Evolutionary conservation across 73 alveolate species (phyloP).

Genomic region (Stentor roeselii): DNA sequence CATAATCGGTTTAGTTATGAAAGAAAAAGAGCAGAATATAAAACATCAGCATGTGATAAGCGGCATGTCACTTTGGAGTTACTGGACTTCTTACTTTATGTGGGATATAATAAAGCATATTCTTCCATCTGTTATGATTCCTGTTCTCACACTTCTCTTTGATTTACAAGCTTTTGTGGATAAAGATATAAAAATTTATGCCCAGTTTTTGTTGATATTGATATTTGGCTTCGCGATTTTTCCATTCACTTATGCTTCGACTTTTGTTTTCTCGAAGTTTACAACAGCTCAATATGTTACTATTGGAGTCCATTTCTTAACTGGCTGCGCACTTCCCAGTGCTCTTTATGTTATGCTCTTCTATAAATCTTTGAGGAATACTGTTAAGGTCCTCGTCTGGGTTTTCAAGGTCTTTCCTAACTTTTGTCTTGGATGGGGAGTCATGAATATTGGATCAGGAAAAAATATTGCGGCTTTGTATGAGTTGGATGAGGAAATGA

Average conservation of each 20-base stretch:
- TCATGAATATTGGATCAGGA: constrained; percentile 26
- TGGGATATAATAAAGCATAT: constrained; percentile 82
- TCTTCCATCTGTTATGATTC: constrained; percentile 68
- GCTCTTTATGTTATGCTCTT: constrained; percentile 9
- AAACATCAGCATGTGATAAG: constrained; percentile 85
- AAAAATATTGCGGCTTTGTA: background rate
- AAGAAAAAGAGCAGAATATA: constrained; percentile 27
- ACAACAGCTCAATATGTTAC: constrained; percentile 63
- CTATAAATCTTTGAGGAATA: constrained; percentile 30
- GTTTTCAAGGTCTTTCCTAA: constrained; percentile 22
- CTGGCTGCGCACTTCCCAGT: constrained; percentile 53
- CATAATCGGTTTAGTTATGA: constrained; percentile 30
- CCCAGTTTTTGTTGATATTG: constrained; percentile 55
- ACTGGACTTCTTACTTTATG: constrained; percentile 87
- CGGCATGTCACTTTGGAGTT: constrained; percentile 82
- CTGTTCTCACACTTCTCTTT: constrained; percentile 53
- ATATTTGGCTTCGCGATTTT: constrained; percentile 66
- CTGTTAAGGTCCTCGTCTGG: background rate
- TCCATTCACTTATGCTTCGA: constrained; percentile 68
- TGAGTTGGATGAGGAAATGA: background rate
- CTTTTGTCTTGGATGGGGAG: constrained; percentile 34
- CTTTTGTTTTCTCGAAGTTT: constrained; percentile 55
- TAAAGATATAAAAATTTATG: constrained; percentile 30
- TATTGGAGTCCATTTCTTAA: constrained; percentile 51
- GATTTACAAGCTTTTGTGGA: constrained; percentile 46